phyloP scores from a whole-genome alignment of 2,329 filamentous ascomycete species.

The Phyllosticta citriasiana region DNA sequence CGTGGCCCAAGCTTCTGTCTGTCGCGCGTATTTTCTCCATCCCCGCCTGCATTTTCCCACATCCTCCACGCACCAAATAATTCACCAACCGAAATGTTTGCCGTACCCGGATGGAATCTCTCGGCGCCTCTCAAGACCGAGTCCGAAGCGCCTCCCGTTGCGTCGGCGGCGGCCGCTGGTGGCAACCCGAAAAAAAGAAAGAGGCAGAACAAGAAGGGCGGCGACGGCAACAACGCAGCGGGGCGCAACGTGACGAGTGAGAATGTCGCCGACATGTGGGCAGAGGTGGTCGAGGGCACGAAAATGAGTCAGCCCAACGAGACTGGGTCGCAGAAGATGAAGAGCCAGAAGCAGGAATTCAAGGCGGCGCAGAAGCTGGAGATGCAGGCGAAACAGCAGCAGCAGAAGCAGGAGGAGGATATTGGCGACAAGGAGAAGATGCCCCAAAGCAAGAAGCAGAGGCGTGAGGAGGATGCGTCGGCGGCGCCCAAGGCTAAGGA shows the following conservation, averaged over 20 bases:
- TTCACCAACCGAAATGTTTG: constrained; percentile 58
- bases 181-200: constrained; percentile 34
- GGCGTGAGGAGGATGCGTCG: constrained; percentile 14
- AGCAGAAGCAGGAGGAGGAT: constrained; percentile 6
- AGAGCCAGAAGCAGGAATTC: constrained; percentile 16
- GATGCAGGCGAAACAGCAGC: constrained; percentile 22
- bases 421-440: neutral
- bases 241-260: constrained; percentile 45
- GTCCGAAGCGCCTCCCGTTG: constrained; percentile 25
- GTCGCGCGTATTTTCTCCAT: neutral
- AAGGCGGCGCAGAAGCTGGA: constrained; percentile 21
- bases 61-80: neutral
- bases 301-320: constrained; percentile 29
- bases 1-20: neutral
- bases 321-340: constrained; percentile 12
- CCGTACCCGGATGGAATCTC: constrained; percentile 86
- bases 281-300: constrained; percentile 65
- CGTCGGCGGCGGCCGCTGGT: constrained; percentile 18
- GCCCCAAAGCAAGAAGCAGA: constrained; percentile 15
- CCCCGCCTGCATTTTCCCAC: neutral
- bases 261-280: constrained; percentile 72
- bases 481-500: neutral
- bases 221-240: constrained; percentile 20
- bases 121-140: constrained; percentile 67
- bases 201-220: constrained; percentile 47